phyloP scores from a whole-genome alignment of 768 basidiomycete species.

The Boletales sp. region DNA sequence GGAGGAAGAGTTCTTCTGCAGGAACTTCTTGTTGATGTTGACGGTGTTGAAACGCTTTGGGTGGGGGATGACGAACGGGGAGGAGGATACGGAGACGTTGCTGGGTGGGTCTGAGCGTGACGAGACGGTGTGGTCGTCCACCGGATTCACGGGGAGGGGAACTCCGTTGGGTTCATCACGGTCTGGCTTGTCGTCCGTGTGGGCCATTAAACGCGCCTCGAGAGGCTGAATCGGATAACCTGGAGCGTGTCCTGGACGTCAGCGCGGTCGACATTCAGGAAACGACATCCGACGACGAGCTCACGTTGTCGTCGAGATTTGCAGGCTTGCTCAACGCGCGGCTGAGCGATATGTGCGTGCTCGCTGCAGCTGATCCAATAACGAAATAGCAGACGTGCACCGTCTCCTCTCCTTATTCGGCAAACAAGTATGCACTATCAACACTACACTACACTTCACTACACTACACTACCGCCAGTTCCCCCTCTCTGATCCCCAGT shows the following conservation, averaged over 20 bases:
- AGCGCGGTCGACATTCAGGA: too few species aligned
- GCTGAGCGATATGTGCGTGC: too few species aligned
- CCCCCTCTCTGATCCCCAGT: constrained; percentile 56
- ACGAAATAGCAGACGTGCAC: too few species aligned
- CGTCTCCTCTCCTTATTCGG: constrained; percentile 25
- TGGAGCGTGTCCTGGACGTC: too few species aligned
- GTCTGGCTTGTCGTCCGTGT: not conserved
- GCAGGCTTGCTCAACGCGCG: too few species aligned
- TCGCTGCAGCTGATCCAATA: too few species aligned
- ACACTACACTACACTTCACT: not conserved
- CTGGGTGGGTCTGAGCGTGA: constrained; percentile 14
- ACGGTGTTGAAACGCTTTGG: constrained; percentile 86
- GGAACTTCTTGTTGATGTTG: constrained; percentile 95
- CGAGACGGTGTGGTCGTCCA: not conserved
- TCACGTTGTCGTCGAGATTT: too few species aligned
- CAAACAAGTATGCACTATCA: too few species aligned
- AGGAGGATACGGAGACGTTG: constrained; percentile 1
- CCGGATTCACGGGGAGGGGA: not conserved
- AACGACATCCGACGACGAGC: too few species aligned
- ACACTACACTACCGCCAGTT: constrained; percentile 41
- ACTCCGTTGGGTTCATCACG: too few species aligned
- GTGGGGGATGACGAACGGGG: constrained; percentile 40
- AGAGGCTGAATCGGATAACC: too few species aligned
- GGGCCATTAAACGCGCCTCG: too few species aligned
- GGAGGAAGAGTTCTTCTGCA: constrained; percentile 79